Evolutionary conservation across 305 asterid genomes (phyloP).

Genomic region (Solanum hybrid): DNA sequence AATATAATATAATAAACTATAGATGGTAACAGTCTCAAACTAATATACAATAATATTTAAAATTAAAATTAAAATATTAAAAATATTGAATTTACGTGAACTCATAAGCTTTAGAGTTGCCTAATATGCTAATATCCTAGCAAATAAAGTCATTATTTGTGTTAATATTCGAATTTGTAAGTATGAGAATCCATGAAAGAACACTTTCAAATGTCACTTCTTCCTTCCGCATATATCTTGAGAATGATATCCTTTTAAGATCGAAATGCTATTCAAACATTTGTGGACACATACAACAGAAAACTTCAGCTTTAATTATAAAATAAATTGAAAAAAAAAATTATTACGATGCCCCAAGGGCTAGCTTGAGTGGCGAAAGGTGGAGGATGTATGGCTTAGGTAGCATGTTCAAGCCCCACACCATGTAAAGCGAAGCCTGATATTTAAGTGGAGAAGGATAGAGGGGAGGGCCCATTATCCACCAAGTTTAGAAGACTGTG

Average conservation of each 20-base stretch:
- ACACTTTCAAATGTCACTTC: background rate
- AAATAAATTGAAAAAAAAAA: background rate
- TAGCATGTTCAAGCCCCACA: too few species aligned
- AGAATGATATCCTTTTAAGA: background rate
- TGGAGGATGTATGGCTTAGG: too few species aligned
- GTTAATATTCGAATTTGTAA: background rate
- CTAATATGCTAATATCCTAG: background rate
- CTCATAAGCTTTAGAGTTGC: background rate
- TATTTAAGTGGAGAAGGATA: too few species aligned
- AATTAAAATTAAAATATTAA: background rate
- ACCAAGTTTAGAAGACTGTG: background rate
- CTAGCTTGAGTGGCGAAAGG: too few species aligned
- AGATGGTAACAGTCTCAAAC: rapidly evolving
- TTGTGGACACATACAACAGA: background rate
- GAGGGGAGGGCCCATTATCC: background rate
- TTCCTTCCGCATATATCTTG: background rate
- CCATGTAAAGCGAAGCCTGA: too few species aligned
- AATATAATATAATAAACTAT: background rate
- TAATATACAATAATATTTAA: background rate
- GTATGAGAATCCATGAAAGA: background rate
- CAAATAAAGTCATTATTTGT: background rate
- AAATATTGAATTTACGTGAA: background rate
- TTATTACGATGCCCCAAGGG: too few species aligned
- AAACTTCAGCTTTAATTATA: background rate
- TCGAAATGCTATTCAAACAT: background rate